Conservation (phyloP, 129 eudicot species). For the Chrysanthemum seticuspe region DNA sequence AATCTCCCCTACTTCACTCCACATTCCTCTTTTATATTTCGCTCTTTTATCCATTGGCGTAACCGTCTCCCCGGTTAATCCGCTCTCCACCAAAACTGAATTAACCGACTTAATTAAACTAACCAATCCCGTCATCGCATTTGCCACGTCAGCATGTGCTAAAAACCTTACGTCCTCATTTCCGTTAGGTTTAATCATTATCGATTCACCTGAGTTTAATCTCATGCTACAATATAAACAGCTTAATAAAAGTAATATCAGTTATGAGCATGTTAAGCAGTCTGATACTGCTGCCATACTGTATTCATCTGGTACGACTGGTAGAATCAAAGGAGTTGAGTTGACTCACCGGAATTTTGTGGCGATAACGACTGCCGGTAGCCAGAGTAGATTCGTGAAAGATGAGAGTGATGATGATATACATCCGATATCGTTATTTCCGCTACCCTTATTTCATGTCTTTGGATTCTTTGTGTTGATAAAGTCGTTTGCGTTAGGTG, state of each 20-base stretch:
- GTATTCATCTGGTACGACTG: slow-evolving; percentile 93
- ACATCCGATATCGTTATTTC: slow-evolving; percentile 52
- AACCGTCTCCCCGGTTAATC: slow-evolving; percentile 75
- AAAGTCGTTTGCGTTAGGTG: slow-evolving; percentile 61
- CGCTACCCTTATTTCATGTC: slow-evolving; percentile 88
- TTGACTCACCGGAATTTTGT: slow-evolving; percentile 77
- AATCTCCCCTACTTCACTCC: slow-evolving; percentile 59
- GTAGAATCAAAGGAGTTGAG: slow-evolving; percentile 82
- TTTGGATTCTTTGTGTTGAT: slow-evolving; percentile 81
- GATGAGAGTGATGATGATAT: slow-evolving; percentile 11
- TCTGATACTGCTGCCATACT: slow-evolving; percentile 71
- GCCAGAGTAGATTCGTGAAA: slow-evolving; percentile 8
- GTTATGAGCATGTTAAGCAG: slow-evolving; percentile 26
- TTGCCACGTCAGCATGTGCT: slow-evolving; percentile 44
- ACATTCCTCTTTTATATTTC: slow-evolving; percentile 71
- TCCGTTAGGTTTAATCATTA: slow-evolving; percentile 28
- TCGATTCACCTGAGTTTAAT: slow-evolving; percentile 61
- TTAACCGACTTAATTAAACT: slow-evolving; percentile 56
- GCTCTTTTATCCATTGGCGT: slow-evolving; percentile 71
- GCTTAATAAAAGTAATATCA: background rate
- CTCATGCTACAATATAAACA: slow-evolving; percentile 35
- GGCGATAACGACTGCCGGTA: slow-evolving; percentile 33
- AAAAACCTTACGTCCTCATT: slow-evolving; percentile 43
- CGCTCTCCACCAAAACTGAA: slow-evolving; percentile 67
- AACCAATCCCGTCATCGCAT: slow-evolving; percentile 52